Evolutionary conservation across 2,329 filamentous ascomycete genomes (phyloP).

Genomic region (Hymenoscyphus occultus): DNA sequence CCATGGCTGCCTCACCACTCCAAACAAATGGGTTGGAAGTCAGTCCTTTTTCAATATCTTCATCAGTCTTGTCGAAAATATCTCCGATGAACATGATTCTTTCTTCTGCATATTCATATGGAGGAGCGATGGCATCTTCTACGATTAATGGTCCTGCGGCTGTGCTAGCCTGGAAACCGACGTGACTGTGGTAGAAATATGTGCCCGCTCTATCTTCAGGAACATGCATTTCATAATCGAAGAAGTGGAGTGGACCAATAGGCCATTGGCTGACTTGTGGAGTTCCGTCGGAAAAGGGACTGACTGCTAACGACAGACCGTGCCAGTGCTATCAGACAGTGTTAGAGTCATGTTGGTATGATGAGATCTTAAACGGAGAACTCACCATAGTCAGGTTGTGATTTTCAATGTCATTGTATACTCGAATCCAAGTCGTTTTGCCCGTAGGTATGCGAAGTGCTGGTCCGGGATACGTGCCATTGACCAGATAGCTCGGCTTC

Average conservation of each 20-base stretch:
- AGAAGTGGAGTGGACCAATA: constrained; percentile 49
- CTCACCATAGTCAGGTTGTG: constrained; percentile 48
- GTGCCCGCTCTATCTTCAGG: constrained; percentile 45
- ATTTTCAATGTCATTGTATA: constrained; percentile 49
- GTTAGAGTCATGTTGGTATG: background rate
- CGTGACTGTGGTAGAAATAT: constrained; percentile 55
- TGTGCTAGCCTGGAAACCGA: constrained; percentile 50
- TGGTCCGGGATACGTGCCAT: constrained; percentile 49
- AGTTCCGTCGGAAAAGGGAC: constrained; percentile 42
- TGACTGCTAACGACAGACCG: constrained; percentile 16
- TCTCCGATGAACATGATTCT: constrained; percentile 54
- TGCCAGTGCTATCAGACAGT: constrained; percentile 18
- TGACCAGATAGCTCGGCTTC: constrained; percentile 36
- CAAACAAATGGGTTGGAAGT: constrained; percentile 49
- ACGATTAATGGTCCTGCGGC: constrained; percentile 49
- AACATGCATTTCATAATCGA: constrained; percentile 51
- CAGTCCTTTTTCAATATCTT: constrained; percentile 49
- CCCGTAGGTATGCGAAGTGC: constrained; percentile 41
- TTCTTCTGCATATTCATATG: constrained; percentile 62
- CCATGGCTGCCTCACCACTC: constrained; percentile 55
- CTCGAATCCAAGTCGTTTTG: constrained; percentile 47
- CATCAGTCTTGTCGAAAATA: constrained; percentile 54
- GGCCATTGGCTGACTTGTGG: constrained; percentile 49
- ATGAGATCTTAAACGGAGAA: background rate
- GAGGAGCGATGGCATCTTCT: constrained; percentile 37